A percentile compares a stretch with the other conserved stretches of the same genome.
phyloP scores from a whole-genome alignment of 129 eudicot species.

The Ambrosia artemisiifolia region DNA sequence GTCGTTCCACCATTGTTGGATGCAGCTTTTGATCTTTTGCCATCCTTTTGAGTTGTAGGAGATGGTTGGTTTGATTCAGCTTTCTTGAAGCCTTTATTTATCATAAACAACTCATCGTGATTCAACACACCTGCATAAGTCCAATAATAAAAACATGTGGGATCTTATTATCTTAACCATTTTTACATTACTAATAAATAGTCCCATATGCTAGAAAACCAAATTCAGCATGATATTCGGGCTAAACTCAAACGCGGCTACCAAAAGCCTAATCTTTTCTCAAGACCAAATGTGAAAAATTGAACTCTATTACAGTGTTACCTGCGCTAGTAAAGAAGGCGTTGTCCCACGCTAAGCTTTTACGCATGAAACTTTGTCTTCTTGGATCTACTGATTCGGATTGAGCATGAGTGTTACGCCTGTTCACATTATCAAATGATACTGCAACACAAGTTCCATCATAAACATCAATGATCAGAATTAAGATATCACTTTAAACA shows the following conservation, averaged over 20 bases:
- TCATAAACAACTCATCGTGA: constrained; percentile 48
- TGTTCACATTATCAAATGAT: constrained; percentile 33
- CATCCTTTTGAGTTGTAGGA: constrained; percentile 29
- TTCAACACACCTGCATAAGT: constrained; percentile 58
- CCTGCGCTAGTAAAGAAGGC: constrained; percentile 75
- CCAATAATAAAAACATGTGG: neutral
- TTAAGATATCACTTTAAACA: neutral
- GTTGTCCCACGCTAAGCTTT: constrained; percentile 85
- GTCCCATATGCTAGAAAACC: neutral
- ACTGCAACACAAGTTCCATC: constrained; percentile 29
- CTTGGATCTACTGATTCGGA: constrained; percentile 24
- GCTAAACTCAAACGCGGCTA: neutral
- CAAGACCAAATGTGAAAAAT: neutral
- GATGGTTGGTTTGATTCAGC: constrained; percentile 20
- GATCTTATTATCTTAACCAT: neutral
- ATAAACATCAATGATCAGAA: neutral
- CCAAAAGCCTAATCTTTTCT: neutral
- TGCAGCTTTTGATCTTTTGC: constrained; percentile 25
- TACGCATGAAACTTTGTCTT: constrained; percentile 54
- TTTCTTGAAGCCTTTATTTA: constrained; percentile 53
- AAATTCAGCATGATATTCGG: neutral
- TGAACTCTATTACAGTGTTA: constrained; percentile 10
- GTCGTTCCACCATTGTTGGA: constrained; percentile 17
- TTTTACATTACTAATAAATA: neutral
- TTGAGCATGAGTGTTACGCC: constrained; percentile 18